Base-by-base conservation (phyloP, 441 rosid genomes). In the Adansonia madagascariensis region DNA sequence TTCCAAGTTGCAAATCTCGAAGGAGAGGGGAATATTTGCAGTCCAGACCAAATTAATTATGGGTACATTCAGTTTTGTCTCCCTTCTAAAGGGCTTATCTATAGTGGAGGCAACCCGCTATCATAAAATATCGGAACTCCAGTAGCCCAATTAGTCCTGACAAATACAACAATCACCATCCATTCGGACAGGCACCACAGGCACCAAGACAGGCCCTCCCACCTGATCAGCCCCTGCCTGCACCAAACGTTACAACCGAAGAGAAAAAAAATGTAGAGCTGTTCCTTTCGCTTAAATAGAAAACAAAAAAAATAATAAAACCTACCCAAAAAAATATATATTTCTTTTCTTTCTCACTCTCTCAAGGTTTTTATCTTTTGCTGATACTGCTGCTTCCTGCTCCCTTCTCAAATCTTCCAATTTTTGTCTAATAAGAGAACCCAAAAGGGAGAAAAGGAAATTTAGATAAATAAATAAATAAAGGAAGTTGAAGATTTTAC, bases 391-490 rank as follows among this genome's bases (percentile, higher is more conserved):
- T 50, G 55, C 41, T 35, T 35, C 41, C 41, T 20, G 31, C 62
- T 57, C 31, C 63, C 63, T 57, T 57, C 63, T 57, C 63, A 57
- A 57, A 57, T 57, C 35, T 57, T 57, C 63, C 14, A 8, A 8
- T 20, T 22, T 20, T 4, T 22, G 3, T 27, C 41, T 11, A 43
- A 43, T 43, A 14, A 62, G 27, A 41, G 17, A 7, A 66, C 8
- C 46, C 46, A 43, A 43, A 43, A 43, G 46, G 46, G 46, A 7
- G 46, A 43, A 41, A 41, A 43, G 8, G 8, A 66, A 59, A 20
- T 59, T 22, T 0, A 63, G 6, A 35, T 35, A 35, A 35, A 35
- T 35, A 35, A 35, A 39, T 35, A 6, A 50, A 39, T 14, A 10
- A 11, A 57, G 22, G 47, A 63, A 53, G 49, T 15, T 31, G 47